phyloP scores from a whole-genome alignment of 345 rosid genomes.

The Moricandia arvensis region DNA sequence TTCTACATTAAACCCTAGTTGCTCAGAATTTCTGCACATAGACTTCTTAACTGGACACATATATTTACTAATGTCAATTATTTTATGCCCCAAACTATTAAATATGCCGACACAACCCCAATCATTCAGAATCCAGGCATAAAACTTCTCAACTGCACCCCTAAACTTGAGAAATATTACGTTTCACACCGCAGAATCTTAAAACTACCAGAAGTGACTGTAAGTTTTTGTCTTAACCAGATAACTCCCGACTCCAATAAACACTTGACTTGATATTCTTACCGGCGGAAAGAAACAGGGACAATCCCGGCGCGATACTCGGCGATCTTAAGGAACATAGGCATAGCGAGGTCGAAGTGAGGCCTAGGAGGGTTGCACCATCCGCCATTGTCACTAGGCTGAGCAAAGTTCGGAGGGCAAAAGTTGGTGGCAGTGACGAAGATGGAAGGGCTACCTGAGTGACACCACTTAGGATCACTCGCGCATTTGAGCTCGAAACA shows the following conservation, averaged over 20 bases:
- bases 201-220: neutral
- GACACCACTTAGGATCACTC: constrained; percentile 59
- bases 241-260: neutral
- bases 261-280: neutral
- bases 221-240: neutral
- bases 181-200: neutral
- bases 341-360: constrained; percentile 75
- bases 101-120: neutral
- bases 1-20: no score
- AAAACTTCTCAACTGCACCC: neutral
- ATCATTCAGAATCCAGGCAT: neutral
- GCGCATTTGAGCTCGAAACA: constrained; percentile 70
- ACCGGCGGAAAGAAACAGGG: constrained; percentile 80
- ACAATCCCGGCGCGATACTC: constrained; percentile 76
- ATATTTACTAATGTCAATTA: neutral
- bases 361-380: constrained; percentile 83
- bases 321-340: constrained; percentile 72
- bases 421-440: constrained; percentile 64
- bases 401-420: constrained; percentile 62
- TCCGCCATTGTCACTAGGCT: constrained; percentile 62
- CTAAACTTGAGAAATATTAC: neutral
- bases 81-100: neutral
- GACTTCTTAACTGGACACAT: neutral
- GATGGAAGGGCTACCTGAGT: constrained; percentile 59
- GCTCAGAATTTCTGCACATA: no score